phyloP scores from a whole-genome alignment of 768 basidiomycete genomes.

The Suillus tomentosus region DNA sequence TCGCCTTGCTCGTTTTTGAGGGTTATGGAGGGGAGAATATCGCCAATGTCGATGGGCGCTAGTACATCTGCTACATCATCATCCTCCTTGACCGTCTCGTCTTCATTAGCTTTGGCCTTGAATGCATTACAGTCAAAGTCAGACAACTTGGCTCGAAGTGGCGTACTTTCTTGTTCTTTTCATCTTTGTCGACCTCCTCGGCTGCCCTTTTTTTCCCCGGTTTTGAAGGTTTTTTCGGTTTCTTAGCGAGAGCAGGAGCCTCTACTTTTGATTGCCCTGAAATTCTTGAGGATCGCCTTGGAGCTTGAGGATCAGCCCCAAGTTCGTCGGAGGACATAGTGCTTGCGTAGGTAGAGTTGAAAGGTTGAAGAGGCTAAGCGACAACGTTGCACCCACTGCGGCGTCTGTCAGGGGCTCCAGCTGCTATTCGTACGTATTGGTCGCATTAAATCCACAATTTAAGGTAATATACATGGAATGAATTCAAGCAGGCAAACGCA shows the following conservation, averaged over 20 bases:
- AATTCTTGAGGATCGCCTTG: conserved; percentile 55
- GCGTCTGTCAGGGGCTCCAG: neutral
- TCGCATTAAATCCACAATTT: neutral
- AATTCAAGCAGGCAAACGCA: neutral
- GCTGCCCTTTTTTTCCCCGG: conserved; percentile 38
- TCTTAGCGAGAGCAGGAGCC: conserved; percentile 25
- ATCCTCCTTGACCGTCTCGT: conserved; percentile 24
- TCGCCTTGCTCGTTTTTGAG: conserved; percentile 87
- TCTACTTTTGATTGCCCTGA: conserved; percentile 44
- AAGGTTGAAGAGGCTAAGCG: neutral
- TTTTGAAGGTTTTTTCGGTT: conserved; percentile 26
- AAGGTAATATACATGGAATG: neutral
- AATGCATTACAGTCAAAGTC: conserved; percentile 13
- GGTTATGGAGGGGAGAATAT: conserved; percentile 66
- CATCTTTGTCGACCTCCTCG: conserved; percentile 26
- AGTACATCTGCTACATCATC: conserved; percentile 16
- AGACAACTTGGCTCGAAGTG: conserved; percentile 1
- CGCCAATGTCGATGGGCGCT: conserved; percentile 65
- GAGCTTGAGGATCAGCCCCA: conserved; percentile 30
- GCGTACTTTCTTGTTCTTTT: conserved; percentile 38
- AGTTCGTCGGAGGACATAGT: conserved; percentile 26
- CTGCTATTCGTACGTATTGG: neutral
- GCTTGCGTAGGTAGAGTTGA: neutral
- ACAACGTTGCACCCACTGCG: neutral
- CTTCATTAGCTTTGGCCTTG: conserved; percentile 23